A percentile compares a stretch with the other conserved stretches of the same genome.
phyloP scores from a whole-genome alignment of 108 stramenopile genomes.

The Nitzschia sp. region DNA sequence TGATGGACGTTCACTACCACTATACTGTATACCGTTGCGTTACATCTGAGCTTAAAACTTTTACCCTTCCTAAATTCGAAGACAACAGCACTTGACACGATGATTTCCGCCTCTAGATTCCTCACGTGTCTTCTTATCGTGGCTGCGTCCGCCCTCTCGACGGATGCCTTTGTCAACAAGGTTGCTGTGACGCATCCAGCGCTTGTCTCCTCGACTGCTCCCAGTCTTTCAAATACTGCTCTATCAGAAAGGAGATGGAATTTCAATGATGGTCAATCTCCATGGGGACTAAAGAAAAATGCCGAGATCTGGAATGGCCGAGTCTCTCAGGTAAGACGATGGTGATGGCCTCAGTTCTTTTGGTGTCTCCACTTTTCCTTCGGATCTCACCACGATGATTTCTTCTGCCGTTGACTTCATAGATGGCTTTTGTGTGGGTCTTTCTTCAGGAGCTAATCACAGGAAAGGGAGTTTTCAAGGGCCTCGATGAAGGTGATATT shows the following conservation, averaged over 20 bases:
- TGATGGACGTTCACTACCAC: too few species aligned
- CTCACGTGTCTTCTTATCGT: neutral
- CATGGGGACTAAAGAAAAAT: constrained; percentile 86
- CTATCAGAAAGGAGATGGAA: constrained; percentile 84
- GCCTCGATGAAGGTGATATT: constrained; percentile 73
- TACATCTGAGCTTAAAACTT: too few species aligned
- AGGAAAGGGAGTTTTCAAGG: constrained; percentile 77
- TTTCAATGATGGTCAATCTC: constrained; percentile 84
- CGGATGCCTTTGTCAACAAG: neutral
- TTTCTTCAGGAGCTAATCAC: constrained; percentile 81
- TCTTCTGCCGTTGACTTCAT: too few species aligned
- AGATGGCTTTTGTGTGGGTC: constrained; percentile 80
- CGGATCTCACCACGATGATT: neutral
- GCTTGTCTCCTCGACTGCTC: neutral
- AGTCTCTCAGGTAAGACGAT: constrained; percentile 68
- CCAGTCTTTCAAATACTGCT: constrained; percentile 26
- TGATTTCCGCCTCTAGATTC: neutral
- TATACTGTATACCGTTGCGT: too few species aligned
- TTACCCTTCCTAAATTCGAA: too few species aligned
- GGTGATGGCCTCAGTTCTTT: neutral
- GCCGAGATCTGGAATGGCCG: constrained; percentile 94
- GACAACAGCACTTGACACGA: too few species aligned
- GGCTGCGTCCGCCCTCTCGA: neutral
- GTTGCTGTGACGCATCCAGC: neutral
- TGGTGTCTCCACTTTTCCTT: neutral